Percentiles rank a stretch among this genome's conserved stretches.
Conservation (phyloP, 306 rosid species). For the Trifolium repens region DNA sequence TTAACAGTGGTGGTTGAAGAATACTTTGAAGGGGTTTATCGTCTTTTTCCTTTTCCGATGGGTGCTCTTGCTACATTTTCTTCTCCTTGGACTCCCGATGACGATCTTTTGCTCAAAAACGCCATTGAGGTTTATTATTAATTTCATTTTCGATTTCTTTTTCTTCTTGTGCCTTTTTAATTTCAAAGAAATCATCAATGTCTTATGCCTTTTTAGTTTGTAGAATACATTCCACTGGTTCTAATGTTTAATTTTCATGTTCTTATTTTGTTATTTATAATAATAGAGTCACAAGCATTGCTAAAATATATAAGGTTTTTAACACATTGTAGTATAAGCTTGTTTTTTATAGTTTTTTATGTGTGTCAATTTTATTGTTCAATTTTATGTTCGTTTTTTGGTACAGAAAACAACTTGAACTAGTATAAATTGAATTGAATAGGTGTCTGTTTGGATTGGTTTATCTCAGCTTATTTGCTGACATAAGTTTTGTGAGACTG, state of each 20-base stretch:
- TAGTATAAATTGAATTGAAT: slow-evolving; percentile 20
- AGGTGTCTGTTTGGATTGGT: too few relatives aligned
- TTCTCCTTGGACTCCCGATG: slow-evolving; percentile 70
- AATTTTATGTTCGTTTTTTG: not conserved
- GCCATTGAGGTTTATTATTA: slow-evolving; percentile 74
- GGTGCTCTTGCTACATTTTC: slow-evolving; percentile 69
- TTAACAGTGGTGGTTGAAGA: not conserved
- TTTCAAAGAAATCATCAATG: too few relatives aligned
- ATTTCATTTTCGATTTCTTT: not conserved
- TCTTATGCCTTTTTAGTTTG: too few relatives aligned
- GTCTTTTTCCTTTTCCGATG: slow-evolving; percentile 43
- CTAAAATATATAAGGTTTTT: not conserved
- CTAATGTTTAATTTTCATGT: too few relatives aligned
- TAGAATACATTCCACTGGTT: too few relatives aligned
- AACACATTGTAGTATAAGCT: not conserved
- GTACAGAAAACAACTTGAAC: not conserved
- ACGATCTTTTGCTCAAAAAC: slow-evolving; percentile 83
- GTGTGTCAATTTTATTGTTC: not conserved
- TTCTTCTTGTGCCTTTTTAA: not conserved
- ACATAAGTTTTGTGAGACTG: too few relatives aligned
- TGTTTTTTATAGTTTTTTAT: slow-evolving; percentile 53
- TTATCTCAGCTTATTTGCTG: too few relatives aligned
- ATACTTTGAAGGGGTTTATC: not conserved
- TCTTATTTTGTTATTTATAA: too few relatives aligned
- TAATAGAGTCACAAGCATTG: not conserved